Evolutionary conservation across 164 flowering plant genomes (phyloP).

Genomic region (Aristolochia contorta): DNA sequence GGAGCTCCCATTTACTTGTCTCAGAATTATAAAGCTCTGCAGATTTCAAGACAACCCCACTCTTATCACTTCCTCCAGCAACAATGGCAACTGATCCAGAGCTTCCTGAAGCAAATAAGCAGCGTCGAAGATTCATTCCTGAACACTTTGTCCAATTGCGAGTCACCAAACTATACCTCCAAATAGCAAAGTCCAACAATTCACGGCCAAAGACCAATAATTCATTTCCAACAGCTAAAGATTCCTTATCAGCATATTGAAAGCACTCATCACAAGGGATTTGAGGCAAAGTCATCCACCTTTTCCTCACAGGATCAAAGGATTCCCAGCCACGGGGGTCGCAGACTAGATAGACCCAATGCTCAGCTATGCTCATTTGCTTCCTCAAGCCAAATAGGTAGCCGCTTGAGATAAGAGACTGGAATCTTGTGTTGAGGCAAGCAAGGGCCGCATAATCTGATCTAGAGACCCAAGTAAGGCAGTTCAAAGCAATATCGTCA

Average conservation of each 20-base stretch:
- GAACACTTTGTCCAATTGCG: constrained; percentile 21
- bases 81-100: constrained; percentile 24
- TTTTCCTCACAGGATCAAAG: constrained; percentile 15
- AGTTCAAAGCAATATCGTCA: constrained; percentile 22
- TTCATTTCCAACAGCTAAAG: constrained; percentile 32
- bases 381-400: constrained; percentile 15
- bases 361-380: constrained; percentile 18
- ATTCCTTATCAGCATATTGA: constrained; percentile 24
- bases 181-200: constrained; percentile 17
- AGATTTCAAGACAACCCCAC: constrained; percentile 18
- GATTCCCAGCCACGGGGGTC: constrained; percentile 20
- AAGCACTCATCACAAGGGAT: constrained; percentile 25
- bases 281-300: constrained; percentile 25
- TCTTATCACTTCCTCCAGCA: constrained; percentile 30
- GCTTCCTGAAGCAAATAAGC: constrained; percentile 31
- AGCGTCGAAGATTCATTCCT: constrained; percentile 22
- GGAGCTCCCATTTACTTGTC: constrained; percentile 16
- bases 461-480: constrained; percentile 22
- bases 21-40: constrained; percentile 33
- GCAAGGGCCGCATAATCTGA: constrained; percentile 29
- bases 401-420: constrained; percentile 14
- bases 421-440: constrained; percentile 22
- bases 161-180: constrained; percentile 22
- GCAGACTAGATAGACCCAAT: constrained; percentile 24
- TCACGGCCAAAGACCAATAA: constrained; percentile 33